Evolutionary conservation across 192 early-diverging fungal species (phyloP), one percentile per base, ranked within the genome.

Genomic region (Coemansia sp.): DNA sequence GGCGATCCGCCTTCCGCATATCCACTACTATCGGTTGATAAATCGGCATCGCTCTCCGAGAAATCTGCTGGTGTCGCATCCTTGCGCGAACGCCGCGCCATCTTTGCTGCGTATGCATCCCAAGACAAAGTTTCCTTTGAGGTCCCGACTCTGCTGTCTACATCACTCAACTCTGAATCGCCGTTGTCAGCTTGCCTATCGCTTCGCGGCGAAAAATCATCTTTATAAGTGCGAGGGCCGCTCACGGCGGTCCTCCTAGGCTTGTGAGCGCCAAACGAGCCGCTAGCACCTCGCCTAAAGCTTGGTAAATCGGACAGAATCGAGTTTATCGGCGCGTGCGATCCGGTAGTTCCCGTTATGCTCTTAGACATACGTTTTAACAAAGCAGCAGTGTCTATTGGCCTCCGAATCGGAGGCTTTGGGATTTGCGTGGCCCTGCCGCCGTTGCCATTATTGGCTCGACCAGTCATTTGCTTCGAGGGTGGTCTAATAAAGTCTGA

Each of bases 281-380:
- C 56, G 32, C 51, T 36, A 9, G 63, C 23, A 5, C 77, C 78
- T 25, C 71, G 67, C 33, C 79, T 62, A 57, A 81, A 81, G 61
- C 79, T 81, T 9, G 79, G 79, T 20, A 81, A 63, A 21, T 81
- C 79, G 0, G 79, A 66, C 51, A 81, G 50, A 1, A 76, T 54
- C 0, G 79, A 55, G 61, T 72, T 72, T 24, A 81, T 68, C 24
- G 66, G 60, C 27, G 56, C 30, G 9, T 54, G 51, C 3, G 54
- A 20, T 21, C 76, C 79, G 6, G 63, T 23, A 29, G 54, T 50
- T 23, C 54, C 64, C 17, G 46, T 33, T n/a, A 39, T 62, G 29
- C 25, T 67, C 31, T 53, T 59, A 19, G 71, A 59, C 74, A 81
- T 67, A 21, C 68, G 70, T 64, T 73, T 76, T 24, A 80, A 68